A percentile compares a stretch with the other conserved stretches of the same genome.
Evolutionary conservation across 768 basidiomycete genomes (phyloP).

Genomic region (Pisolithus orientalis): DNA sequence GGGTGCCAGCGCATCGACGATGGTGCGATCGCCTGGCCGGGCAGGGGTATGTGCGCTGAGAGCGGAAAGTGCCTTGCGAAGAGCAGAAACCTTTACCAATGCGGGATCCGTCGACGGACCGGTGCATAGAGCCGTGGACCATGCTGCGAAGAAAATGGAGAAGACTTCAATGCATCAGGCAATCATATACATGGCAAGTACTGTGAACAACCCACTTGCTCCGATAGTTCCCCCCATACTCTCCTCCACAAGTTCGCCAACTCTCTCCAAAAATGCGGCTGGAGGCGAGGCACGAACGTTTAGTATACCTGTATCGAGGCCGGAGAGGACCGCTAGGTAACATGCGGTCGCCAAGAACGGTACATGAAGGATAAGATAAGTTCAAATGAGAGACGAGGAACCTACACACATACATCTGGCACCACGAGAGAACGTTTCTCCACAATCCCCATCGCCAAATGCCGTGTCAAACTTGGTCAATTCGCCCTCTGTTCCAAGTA

Average conservation of each 20-base stretch:
- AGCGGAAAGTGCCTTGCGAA: slow-evolving; percentile 23
- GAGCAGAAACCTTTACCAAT: slow-evolving; percentile 5
- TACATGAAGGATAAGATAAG: not conserved
- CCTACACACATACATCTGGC: slow-evolving; percentile 24
- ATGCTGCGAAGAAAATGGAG: slow-evolving; percentile 37
- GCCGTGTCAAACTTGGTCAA: slow-evolving; percentile 56
- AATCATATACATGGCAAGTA: not conserved
- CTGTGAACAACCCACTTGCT: slow-evolving; percentile 31
- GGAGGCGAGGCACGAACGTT: slow-evolving; percentile 10
- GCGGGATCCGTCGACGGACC: not conserved
- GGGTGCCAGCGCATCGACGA: slow-evolving; percentile 48
- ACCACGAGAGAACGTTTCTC: slow-evolving; percentile 50
- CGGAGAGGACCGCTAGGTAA: slow-evolving; percentile 26
- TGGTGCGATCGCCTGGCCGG: slow-evolving; percentile 47
- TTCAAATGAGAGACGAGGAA: not conserved
- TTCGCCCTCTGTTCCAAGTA: slow-evolving; percentile 42
- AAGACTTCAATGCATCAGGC: slow-evolving; percentile 27
- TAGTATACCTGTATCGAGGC: slow-evolving; percentile 24
- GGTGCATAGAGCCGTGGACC: slow-evolving; percentile 18
- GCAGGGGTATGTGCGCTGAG: slow-evolving; percentile 43
- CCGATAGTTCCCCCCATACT: slow-evolving; percentile 52
- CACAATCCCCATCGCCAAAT: slow-evolving; percentile 60
- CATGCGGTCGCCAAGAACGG: too few species aligned
- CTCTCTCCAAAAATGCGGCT: slow-evolving; percentile 17
- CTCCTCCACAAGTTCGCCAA: slow-evolving; percentile 42